Evolutionary conservation across 2,329 filamentous ascomycete genomes (phyloP).

Genomic region (Laburnicola sp.): DNA sequence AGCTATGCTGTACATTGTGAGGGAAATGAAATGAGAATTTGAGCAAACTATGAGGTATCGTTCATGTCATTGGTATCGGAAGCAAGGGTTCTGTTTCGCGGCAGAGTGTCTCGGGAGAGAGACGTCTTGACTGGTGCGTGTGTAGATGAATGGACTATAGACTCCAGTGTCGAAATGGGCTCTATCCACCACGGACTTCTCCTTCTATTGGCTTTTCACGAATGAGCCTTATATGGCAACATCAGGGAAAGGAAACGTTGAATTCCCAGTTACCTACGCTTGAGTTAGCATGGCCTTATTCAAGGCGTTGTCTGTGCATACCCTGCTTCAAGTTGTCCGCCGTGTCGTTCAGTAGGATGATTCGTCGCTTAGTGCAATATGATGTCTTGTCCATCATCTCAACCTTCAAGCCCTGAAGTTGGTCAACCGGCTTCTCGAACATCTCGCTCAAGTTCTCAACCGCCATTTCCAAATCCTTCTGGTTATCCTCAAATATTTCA

Average conservation of each 20-base stretch:
- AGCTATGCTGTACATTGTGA: neutral
- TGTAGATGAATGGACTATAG: neutral
- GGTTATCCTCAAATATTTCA: conserved; percentile 97
- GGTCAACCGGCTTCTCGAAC: conserved; percentile 95
- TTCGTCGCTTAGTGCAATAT: conserved; percentile 89
- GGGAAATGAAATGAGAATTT: neutral
- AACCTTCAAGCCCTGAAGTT: conserved; percentile 84
- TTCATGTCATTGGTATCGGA: neutral
- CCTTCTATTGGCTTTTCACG: too few relatives aligned
- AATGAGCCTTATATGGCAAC: too few relatives aligned
- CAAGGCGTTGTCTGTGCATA: conserved; percentile 49
- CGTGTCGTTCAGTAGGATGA: conserved; percentile 89
- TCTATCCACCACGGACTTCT: too few relatives aligned
- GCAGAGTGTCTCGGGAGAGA: neutral
- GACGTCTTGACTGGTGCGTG: neutral
- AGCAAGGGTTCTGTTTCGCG: too few relatives aligned
- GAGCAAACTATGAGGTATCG: neutral
- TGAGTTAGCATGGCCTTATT: conserved; percentile 11
- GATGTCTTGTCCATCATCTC: conserved; percentile 99
- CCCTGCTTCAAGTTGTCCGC: conserved; percentile 88
- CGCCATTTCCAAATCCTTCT: conserved; percentile 95
- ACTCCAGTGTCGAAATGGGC: too few relatives aligned
- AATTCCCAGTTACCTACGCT: conserved; percentile 38
- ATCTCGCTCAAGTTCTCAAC: conserved; percentile 97
- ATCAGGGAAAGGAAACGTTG: conserved; percentile 20